Evolutionary conservation across 1,284 basidiomycete genomes (phyloP), one percentile per base, ranked within the genome.

Genomic region (Boletellus sp.): DNA sequence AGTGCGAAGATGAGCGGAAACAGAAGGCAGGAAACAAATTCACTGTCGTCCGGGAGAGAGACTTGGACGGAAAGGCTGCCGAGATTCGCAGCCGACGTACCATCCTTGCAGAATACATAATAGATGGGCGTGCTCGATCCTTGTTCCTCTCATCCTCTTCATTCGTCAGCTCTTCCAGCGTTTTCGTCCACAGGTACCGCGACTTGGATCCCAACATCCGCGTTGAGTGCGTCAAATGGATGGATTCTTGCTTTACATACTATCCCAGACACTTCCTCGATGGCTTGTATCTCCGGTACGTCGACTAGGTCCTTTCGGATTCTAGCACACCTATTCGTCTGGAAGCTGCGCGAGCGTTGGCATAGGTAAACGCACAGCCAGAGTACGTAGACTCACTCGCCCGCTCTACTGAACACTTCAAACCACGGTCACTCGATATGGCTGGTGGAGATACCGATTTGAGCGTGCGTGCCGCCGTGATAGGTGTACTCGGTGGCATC

Each of bases 301-400:
- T 95, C 8, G 93, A n/a, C n/a, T 94, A 91, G 89, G 87, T 94
- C 2, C 77, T 97, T n/a, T 92, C 90, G 0, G 94, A 96, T 62
- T 69, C 79, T 38, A 82, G 85, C 52, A 83, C 86, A 0, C 78
- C 82, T 45, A 93, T 94, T 35, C 89, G 95, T 11, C 76, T 94
- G 92, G 93, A n/a, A 59, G 92, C 95, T 4, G 84, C 96, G 45
- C 84, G 84, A 51, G 84, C 92, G 1, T 79, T 99, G 5, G 76
- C 79, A 0, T 74, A 81, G 2, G 83, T 97, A 13, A 97, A 96
- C 64, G 75, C 81, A 8, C 85, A 89, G 56, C 78, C 79, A 9
- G 82, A 85, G 47, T 86, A 89, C 64, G 79, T 87, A 48, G 77
- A 78, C 36, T 82, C 84, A 2, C n/a, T n/a, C n/a, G n/a, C 74